Percentiles rank a stretch among this genome's conserved stretches.
Conservation (phyloP, 805 yeast species). For the Ogataea ramenticola region DNA sequence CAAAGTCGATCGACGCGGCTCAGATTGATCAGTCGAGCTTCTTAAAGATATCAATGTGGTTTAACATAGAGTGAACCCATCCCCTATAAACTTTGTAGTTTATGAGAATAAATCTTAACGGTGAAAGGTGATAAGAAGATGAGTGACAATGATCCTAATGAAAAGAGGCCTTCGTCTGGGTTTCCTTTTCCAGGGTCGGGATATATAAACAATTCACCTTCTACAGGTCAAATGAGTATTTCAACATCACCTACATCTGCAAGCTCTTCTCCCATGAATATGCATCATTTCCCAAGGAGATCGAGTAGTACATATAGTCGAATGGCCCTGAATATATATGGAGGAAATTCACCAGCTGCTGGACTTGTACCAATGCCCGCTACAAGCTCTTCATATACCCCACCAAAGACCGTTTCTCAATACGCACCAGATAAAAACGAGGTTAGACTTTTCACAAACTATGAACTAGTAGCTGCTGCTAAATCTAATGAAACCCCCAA, state of each 20-base stretch:
- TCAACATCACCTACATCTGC: slow-evolving; percentile 15
- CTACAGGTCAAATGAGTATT: not conserved
- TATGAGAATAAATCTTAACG: too few relatives aligned
- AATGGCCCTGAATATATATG: slow-evolving; percentile 56
- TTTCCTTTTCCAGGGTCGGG: not conserved
- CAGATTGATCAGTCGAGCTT: too few relatives aligned
- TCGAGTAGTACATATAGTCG: slow-evolving; percentile 36
- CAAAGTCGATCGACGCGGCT: too few relatives aligned
- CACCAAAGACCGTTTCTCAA: slow-evolving; percentile 10
- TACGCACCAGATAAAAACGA: slow-evolving; percentile 14
- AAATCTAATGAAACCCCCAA: slow-evolving; percentile 27
- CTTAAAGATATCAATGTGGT: too few relatives aligned
- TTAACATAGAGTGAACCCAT: too few relatives aligned
- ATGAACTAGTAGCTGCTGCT: slow-evolving; percentile 28
- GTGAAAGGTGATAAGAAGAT: too few relatives aligned
- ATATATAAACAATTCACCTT: not conserved
- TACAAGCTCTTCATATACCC: slow-evolving; percentile 7
- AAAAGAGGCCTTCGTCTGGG: not conserved
- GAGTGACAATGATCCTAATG: not conserved
- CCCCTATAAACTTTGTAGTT: too few relatives aligned
- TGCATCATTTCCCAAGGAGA: slow-evolving; percentile 12
- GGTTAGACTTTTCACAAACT: slow-evolving; percentile 22
- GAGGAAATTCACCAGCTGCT: slow-evolving; percentile 20
- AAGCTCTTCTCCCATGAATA: slow-evolving; percentile 6
- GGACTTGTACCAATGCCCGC: not conserved